Conservation (phyloP, 2,329 filamentous ascomycete genomes). For the Lachnellula arida region DNA sequence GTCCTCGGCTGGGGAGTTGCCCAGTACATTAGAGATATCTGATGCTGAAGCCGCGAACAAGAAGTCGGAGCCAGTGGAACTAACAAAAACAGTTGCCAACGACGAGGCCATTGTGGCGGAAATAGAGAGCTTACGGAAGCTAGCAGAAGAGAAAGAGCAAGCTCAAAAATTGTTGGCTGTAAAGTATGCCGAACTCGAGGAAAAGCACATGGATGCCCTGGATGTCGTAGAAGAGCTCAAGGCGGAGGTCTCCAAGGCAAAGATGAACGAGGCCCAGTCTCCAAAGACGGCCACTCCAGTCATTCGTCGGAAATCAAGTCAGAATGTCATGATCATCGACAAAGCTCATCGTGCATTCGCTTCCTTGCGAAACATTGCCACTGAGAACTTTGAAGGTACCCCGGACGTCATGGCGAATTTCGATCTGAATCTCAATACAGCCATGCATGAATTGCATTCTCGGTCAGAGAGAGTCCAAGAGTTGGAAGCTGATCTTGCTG, state of each 20-base stretch:
- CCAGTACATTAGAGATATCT: conserved; percentile 58
- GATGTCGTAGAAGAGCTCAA: conserved; percentile 89
- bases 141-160: conserved; percentile 72
- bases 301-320: conserved; percentile 88
- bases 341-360: conserved; percentile 88
- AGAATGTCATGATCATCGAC: conserved; percentile 81
- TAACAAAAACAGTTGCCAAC: conserved; percentile 32
- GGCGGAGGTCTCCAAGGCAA: conserved; percentile 76
- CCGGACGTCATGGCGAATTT: conserved; percentile 89
- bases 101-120: conserved; percentile 54
- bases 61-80: conserved; percentile 26
- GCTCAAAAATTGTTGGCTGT: conserved; percentile 68
- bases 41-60: conserved; percentile 50
- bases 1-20: conserved; percentile 78
- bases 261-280: conserved; percentile 46
- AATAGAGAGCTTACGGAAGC: conserved; percentile 62
- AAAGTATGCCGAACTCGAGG: conserved; percentile 78
- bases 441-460: conserved; percentile 85
- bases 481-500: conserved; percentile 77
- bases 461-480: conserved; percentile 87
- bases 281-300: conserved; percentile 69
- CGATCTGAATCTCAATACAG: conserved; percentile 83
- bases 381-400: conserved; percentile 76
- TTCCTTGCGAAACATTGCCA: conserved; percentile 80
- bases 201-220: conserved; percentile 74